A percentile compares a stretch with the other conserved stretches of the same genome.
These are phyloP conservation scores for Yamadazyma ubonensis DNA, from an alignment of 805 yeast genomes.

Conservation along the genomic window DNA sequence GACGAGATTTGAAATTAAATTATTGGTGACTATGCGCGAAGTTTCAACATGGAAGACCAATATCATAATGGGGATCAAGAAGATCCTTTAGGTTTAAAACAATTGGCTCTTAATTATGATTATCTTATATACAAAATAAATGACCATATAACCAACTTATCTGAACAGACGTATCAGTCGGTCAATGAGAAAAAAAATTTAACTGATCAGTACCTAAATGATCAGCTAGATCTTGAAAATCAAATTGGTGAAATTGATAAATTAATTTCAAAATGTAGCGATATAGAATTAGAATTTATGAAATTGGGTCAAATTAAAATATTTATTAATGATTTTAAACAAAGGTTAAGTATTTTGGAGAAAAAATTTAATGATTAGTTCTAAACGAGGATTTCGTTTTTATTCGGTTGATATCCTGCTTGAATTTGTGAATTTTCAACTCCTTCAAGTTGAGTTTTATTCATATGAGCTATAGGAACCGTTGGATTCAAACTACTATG, in stretches of 20 bases:
- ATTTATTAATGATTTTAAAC: constrained; percentile 42
- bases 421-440: constrained; percentile 5
- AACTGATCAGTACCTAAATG: constrained; percentile 23
- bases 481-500: constrained; percentile 12
- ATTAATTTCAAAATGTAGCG: constrained; percentile 46
- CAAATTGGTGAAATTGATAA: constrained; percentile 41
- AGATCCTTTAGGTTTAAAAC: constrained; percentile 64
- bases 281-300: constrained; percentile 50
- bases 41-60: constrained; percentile 1
- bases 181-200: constrained; percentile 31
- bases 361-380: constrained; percentile 11
- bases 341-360: constrained; percentile 37
- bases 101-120: constrained; percentile 61
- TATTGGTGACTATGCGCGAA: constrained; percentile 4
- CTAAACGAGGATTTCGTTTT: constrained; percentile 11
- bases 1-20: neutral
- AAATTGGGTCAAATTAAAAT: constrained; percentile 50
- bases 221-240: constrained; percentile 30
- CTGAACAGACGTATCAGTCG: constrained; percentile 37
- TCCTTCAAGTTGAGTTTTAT: constrained; percentile 4
- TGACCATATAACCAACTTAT: constrained; percentile 50
- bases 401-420: constrained; percentile 6
- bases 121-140: constrained; percentile 61
- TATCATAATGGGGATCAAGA: constrained; percentile 18
- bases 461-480: constrained; percentile 8